phyloP scores from a whole-genome alignment of 441 rosid genomes.

The Aleurites moluccanus region DNA sequence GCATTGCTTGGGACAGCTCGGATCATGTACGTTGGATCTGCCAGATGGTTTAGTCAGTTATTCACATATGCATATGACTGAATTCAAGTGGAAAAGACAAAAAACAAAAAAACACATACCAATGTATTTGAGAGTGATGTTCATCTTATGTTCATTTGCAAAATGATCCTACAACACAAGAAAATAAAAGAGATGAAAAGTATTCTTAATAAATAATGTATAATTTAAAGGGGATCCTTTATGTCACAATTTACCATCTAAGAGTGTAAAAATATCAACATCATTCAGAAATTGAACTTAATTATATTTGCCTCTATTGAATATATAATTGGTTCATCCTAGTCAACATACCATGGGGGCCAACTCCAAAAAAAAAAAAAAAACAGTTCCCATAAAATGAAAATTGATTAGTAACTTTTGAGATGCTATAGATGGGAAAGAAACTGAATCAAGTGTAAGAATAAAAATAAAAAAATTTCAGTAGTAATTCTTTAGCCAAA shows the following conservation, averaged over 20 bases:
- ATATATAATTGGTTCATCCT: not conserved
- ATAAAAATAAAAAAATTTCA: not conserved
- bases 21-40: slow-evolving; percentile 94
- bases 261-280: not conserved
- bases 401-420: not conserved
- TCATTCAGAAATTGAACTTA: not conserved
- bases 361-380: not conserved
- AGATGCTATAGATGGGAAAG: not conserved
- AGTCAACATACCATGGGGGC: slow-evolving; percentile 1
- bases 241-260: not conserved
- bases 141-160: slow-evolving; percentile 41
- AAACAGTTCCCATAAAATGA: not conserved
- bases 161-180: slow-evolving; percentile 57
- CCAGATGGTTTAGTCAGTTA: slow-evolving; percentile 18
- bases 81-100: slow-evolving; percentile 7
- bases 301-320: not conserved
- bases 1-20: slow-evolving; percentile 78
- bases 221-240: not conserved
- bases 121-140: slow-evolving; percentile 73
- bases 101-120: slow-evolving; percentile 36
- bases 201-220: not conserved
- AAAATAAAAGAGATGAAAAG: slow-evolving; percentile 3
- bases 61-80: slow-evolving; percentile 10
- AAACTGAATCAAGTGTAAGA: not conserved
- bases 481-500: not conserved